Evolutionary conservation across 2,329 filamentous ascomycete genomes (phyloP), one percentile per base, ranked within the genome.

Genomic region (Fusarium austroafricanum): DNA sequence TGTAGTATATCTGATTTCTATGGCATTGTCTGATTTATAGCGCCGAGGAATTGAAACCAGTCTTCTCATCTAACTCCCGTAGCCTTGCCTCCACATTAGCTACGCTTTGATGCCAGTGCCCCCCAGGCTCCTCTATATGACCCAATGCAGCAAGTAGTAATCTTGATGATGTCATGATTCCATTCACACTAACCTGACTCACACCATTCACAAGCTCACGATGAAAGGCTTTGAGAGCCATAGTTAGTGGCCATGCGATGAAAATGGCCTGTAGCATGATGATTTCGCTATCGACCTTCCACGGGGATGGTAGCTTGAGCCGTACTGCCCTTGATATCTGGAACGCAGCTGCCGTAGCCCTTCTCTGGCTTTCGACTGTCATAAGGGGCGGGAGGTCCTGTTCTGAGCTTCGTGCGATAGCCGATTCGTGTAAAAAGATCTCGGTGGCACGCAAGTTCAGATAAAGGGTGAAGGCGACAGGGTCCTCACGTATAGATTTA

Each of bases 241-340:
- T 51, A 0, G 35, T 51, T 0, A 51, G 33, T 4, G 47, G 47
- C 47, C 47, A 51, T 0, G 47, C 47, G 6, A 42, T 51, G 0
- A 51, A 51, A 0, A 51, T 51, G 2, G 47, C 47, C 1, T 51
- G 47, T 0, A 51, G 14, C 35, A 28, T 42, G 0, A 51, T 51
- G 0, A 51, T 42, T 1, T 42, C 23, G 8, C 8, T 51, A 0
- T 21, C 10, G 0, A 15, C 0, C 5, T 42, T 42, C n/a, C n/a
- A 0, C 0, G 47, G 35, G 0, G 47, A 51, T 3, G 47, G 35
- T 0, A 51, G 14, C 0, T 51, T 51, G 0, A 51, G n/a, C 0
- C 35, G 23, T 14, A 51, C 47, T 7, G 35, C 47, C 5, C 23
- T 51, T 0, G 47, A 42, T 42, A 51, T n/a, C n/a, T 42, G 47